Base-by-base conservation (phyloP, 768 basidiomycete species). In the Gymnopilus dilepis region DNA sequence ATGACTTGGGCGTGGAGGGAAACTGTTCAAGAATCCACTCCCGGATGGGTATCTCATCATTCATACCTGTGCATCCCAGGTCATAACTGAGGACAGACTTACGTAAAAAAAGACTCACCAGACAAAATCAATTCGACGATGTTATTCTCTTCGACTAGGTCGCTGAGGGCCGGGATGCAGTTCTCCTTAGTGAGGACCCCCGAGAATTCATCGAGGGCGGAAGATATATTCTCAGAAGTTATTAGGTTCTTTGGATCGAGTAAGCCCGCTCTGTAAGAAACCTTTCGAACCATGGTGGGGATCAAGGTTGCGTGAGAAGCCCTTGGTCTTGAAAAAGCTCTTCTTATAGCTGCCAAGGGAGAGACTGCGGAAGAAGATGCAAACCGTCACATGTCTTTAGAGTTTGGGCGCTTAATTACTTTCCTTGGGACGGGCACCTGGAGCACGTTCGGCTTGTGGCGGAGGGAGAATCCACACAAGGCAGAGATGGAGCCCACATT, bases 21-120 rank as follows among this genome's bases (percentile, higher is more conserved):
- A 77, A 81, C 15, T 61, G 55, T 15, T 70, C 62, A 17, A 80
- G 17, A 28, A 82, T 74, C 69, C 66, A 74, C 3, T 53, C 34
- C 3, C 42, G 57, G 6, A 65, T 34, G 54, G 55, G 38, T 28
- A 59, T 43, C 3, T 64, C 34, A 19, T 57, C 33, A 26, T 41
- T 51, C 17, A 70, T n/a, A 33, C 57, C 67, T 68, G 34, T 9
- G 17, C 17, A 7, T 57, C 30, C 13, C 17, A 50, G n/a, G 12
- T 28, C n/a, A n/a, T n/a, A n/a, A 22, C 9, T 21, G 30, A 50
- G 5, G 17, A 28, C 26, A 5, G 17, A 24, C 12, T 12, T 2
- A 22, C 30, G 19, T 45, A 33, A 42, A 24, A 6, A 21, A 56
- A 12, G 17, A 66, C 67, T 42, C 60, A 67, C 73, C 56, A 42